These are phyloP conservation scores for Allomyces macrogynus DNA, from an alignment of 192 early-diverging fungal species.

Conservation along the genomic window DNA sequence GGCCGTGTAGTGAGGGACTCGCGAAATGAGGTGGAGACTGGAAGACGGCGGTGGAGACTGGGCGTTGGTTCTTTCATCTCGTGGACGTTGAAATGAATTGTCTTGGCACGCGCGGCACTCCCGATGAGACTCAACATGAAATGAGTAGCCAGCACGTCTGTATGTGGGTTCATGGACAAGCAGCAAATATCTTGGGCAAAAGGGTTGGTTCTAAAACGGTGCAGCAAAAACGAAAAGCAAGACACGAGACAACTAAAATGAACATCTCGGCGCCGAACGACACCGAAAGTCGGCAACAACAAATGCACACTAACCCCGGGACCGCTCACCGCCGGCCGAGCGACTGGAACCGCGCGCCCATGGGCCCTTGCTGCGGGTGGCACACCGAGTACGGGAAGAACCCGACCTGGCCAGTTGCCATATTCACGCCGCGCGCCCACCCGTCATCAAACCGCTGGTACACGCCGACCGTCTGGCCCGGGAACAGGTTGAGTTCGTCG, in stretches of 20 bases:
- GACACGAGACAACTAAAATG: neutral
- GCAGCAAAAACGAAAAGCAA: neutral
- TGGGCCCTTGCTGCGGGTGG: neutral
- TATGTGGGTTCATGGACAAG: neutral
- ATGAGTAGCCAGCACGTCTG: no score
- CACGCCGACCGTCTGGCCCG: conserved; percentile 8
- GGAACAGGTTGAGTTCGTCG: conserved; percentile 8
- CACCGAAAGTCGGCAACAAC: neutral
- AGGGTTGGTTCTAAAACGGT: neutral
- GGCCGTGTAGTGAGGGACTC: no score
- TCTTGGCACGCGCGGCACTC: no score
- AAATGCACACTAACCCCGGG: no score
- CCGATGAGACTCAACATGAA: no score
- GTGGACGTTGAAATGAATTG: no score
- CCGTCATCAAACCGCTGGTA: conserved; percentile 12
- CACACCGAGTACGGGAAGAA: conserved; percentile 7
- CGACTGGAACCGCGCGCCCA: neutral
- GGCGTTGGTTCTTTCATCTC: no score
- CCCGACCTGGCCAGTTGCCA: conserved; percentile 3
- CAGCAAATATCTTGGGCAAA: neutral
- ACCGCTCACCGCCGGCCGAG: neutral
- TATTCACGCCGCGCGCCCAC: conserved; percentile 10
- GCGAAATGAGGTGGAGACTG: no score
- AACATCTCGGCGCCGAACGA: no score
- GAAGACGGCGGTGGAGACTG: no score